Percentiles rank a stretch among this genome's conserved stretches.
These are phyloP conservation scores for Halophytophthora batemanensis DNA, from an alignment of 352 stramenopile species.

Conservation along the genomic window DNA sequence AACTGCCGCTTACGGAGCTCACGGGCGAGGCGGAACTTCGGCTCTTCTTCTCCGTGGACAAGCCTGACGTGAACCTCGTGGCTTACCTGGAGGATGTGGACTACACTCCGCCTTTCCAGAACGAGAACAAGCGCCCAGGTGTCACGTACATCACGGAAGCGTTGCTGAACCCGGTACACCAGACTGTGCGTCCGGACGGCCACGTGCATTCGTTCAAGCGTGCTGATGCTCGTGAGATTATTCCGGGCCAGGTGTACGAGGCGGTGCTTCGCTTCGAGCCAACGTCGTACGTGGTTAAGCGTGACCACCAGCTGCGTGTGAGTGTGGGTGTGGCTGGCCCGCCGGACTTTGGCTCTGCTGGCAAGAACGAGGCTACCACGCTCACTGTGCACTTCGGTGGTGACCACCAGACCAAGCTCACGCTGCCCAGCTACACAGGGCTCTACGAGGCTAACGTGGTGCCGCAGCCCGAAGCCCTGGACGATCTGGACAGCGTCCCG, in stretches of 20 bases:
- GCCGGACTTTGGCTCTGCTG: slow-evolving; percentile 53
- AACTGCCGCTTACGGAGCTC: slow-evolving; percentile 58
- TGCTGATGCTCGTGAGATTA: slow-evolving; percentile 53
- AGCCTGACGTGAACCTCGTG: slow-evolving; percentile 58
- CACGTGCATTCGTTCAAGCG: slow-evolving; percentile 72
- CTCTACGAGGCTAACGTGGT: slow-evolving; percentile 67
- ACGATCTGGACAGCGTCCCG: slow-evolving; percentile 25
- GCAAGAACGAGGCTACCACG: slow-evolving; percentile 51
- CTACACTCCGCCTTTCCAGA: slow-evolving; percentile 64
- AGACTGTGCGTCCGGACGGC: slow-evolving; percentile 50
- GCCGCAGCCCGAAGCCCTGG: slow-evolving; percentile 25
- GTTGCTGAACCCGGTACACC: slow-evolving; percentile 68
- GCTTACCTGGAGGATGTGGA: slow-evolving; percentile 80
- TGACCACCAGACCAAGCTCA: slow-evolving; percentile 67
- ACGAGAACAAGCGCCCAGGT: slow-evolving; percentile 75
- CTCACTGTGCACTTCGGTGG: slow-evolving; percentile 74
- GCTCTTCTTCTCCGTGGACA: slow-evolving; percentile 79
- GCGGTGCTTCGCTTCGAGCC: slow-evolving; percentile 74
- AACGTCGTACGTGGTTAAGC: slow-evolving; percentile 76
- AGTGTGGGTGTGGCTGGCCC: slow-evolving; percentile 56
- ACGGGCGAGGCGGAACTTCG: slow-evolving; percentile 71
- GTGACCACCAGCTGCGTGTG: slow-evolving; percentile 71
- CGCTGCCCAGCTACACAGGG: slow-evolving; percentile 55
- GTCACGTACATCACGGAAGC: slow-evolving; percentile 83
- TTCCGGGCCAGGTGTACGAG: slow-evolving; percentile 68